Evolutionary conservation across 495 filamentous ascomycete species (phyloP).

Genomic region (Aspergillus homomorphus): DNA sequence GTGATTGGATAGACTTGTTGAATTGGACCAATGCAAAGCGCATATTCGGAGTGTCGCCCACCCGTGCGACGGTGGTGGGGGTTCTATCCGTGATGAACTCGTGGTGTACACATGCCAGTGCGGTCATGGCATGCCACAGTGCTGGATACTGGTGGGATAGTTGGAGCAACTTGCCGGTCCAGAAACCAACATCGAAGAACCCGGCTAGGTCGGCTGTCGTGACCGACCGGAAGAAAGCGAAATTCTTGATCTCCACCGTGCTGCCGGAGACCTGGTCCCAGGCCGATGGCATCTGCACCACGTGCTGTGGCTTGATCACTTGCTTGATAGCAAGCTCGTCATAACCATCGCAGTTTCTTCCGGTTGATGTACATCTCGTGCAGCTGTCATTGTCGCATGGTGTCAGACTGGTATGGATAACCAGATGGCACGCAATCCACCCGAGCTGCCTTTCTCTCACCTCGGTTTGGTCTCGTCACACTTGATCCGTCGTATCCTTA

Average conservation of each 20-base stretch:
- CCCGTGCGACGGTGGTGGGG: not conserved
- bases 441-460: not conserved
- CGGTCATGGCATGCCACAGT: not conserved
- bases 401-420: not conserved
- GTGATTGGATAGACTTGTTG: not conserved
- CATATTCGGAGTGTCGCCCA: not conserved
- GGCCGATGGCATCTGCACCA: slow-evolving; percentile 2
- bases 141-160: not conserved
- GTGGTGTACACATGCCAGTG: not conserved
- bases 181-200: not conserved
- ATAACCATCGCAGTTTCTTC: not conserved
- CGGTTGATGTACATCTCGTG: not conserved
- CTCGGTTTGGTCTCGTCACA: slow-evolving; percentile 3
- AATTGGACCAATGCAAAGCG: not conserved
- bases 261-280: not conserved
- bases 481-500: not conserved
- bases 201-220: not conserved
- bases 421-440: not conserved
- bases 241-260: not conserved
- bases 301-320: not conserved
- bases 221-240: not conserved
- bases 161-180: not conserved
- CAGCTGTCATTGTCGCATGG: not conserved
- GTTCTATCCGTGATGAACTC: not conserved
- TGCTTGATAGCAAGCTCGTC: not conserved